A percentile compares a stretch with the other conserved stretches of the same genome.
These are phyloP conservation scores for Heterobasidion irregulare DNA, from an alignment of 1,284 basidiomycete species.

Conservation along the genomic window DNA sequence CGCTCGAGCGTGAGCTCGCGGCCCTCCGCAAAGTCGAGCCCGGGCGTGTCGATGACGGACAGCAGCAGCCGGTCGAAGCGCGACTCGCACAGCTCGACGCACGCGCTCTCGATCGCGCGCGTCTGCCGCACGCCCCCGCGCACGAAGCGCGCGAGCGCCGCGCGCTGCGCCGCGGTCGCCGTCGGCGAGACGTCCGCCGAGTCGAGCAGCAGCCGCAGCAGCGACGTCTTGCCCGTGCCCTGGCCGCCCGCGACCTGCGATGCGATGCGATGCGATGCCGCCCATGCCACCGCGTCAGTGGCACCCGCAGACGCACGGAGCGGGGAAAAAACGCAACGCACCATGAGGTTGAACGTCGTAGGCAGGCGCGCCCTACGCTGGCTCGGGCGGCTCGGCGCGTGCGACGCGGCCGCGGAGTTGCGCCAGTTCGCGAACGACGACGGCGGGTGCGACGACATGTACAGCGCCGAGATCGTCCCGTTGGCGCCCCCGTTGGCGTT, in stretches of 20 bases:
- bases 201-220: slow-evolving; percentile 60
- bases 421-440: slow-evolving; percentile 43
- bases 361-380: slow-evolving; percentile 53
- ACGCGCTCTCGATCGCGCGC: slow-evolving; percentile 50
- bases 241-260: slow-evolving; percentile 67
- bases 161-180: slow-evolving; percentile 60
- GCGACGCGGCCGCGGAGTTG: slow-evolving; percentile 28
- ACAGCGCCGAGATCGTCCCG: slow-evolving; percentile 56
- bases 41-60: slow-evolving; percentile 76
- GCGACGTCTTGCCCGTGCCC: slow-evolving; percentile 72
- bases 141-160: slow-evolving; percentile 52
- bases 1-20: slow-evolving; percentile 69
- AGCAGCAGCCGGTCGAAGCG: slow-evolving; percentile 66
- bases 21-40: slow-evolving; percentile 64
- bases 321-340: slow-evolving; percentile 30
- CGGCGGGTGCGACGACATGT: slow-evolving; percentile 48
- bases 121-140: slow-evolving; percentile 51
- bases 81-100: slow-evolving; percentile 73
- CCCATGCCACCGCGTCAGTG: background rate
- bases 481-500: slow-evolving; percentile 16
- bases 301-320: background rate
- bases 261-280: background rate
- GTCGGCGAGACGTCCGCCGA: slow-evolving; percentile 70
- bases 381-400: slow-evolving; percentile 26
- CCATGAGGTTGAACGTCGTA: slow-evolving; percentile 80